Conservation (phyloP, 2,329 filamentous ascomycete species). For the Neoscytalidium dimidiatum region DNA sequence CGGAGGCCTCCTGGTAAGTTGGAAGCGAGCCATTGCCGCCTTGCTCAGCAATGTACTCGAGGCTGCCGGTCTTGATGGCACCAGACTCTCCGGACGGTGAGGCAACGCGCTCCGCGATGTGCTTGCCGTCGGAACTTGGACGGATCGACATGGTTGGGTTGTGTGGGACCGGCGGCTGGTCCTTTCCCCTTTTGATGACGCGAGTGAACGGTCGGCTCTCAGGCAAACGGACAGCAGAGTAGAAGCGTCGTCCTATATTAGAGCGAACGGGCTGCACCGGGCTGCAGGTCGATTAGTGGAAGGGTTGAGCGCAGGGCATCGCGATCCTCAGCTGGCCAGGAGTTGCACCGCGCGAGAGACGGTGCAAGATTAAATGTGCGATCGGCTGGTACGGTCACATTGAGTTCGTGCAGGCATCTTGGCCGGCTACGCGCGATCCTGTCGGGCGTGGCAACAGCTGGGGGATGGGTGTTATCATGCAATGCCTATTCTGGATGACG, state of each 20-base stretch:
- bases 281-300: not conserved
- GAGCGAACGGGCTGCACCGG: not conserved
- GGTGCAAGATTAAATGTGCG: not conserved
- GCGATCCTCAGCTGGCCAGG: not conserved
- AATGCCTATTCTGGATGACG: constrained; percentile 18
- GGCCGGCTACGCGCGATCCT: not conserved
- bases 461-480: constrained; percentile 7
- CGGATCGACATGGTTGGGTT: not conserved
- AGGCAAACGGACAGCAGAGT: too few relatives aligned
- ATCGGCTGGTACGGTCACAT: not conserved
- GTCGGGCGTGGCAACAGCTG: not conserved
- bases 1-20: constrained; percentile 62
- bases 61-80: constrained; percentile 38
- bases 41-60: constrained; percentile 45
- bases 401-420: not conserved
- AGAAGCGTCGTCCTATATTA: too few relatives aligned
- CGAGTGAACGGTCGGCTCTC: not conserved
- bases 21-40: constrained; percentile 53
- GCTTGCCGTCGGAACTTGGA: not conserved
- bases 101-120: not conserved
- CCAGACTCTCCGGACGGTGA: constrained; percentile 3
- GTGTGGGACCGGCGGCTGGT: not conserved
- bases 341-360: not conserved
- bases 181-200: not conserved
- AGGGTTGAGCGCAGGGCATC: not conserved